These are phyloP conservation scores for Bertia moriformis DNA, from an alignment of 2,329 filamentous ascomycete genomes.

Conservation along the genomic window DNA sequence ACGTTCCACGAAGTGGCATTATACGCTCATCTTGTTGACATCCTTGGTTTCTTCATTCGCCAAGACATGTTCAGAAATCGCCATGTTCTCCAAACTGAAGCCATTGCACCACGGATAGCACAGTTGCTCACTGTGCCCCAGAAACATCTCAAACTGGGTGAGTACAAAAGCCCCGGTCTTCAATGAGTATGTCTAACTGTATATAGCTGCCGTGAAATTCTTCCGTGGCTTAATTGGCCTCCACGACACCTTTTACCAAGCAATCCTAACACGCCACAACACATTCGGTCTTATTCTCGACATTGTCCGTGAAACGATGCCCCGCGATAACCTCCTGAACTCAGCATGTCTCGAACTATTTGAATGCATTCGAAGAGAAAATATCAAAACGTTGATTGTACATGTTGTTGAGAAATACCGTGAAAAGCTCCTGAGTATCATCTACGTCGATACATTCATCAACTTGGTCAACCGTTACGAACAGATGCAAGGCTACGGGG, in stretches of 20 bases:
- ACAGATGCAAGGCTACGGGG: constrained; percentile 38
- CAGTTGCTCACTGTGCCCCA: constrained; percentile 53
- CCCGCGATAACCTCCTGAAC: constrained; percentile 59
- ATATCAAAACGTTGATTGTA: constrained; percentile 48
- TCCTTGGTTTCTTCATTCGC: constrained; percentile 59
- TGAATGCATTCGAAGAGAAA: constrained; percentile 52
- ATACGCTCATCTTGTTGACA: constrained; percentile 57
- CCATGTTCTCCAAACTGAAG: constrained; percentile 52
- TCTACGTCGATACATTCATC: constrained; percentile 58
- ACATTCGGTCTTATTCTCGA: constrained; percentile 56
- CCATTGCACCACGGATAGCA: constrained; percentile 47
- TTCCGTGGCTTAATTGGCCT: constrained; percentile 56
- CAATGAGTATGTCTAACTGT: constrained; percentile 3
- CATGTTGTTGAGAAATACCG: constrained; percentile 57
- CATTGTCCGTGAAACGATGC: constrained; percentile 59
- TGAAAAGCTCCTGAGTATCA: constrained; percentile 48
- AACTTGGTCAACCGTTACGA: constrained; percentile 50
- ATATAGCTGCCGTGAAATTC: constrained; percentile 52
- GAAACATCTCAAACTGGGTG: constrained; percentile 59
- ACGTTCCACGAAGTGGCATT: constrained; percentile 54
- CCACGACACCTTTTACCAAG: constrained; percentile 59
- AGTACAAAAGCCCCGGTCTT: constrained; percentile 11
- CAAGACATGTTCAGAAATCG: constrained; percentile 56
- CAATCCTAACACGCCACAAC: constrained; percentile 50
- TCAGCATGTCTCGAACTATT: constrained; percentile 63